These are phyloP conservation scores for Chaetomium globosum DNA, from an alignment of 2,329 filamentous ascomycete genomes.

Conservation along the genomic window DNA sequence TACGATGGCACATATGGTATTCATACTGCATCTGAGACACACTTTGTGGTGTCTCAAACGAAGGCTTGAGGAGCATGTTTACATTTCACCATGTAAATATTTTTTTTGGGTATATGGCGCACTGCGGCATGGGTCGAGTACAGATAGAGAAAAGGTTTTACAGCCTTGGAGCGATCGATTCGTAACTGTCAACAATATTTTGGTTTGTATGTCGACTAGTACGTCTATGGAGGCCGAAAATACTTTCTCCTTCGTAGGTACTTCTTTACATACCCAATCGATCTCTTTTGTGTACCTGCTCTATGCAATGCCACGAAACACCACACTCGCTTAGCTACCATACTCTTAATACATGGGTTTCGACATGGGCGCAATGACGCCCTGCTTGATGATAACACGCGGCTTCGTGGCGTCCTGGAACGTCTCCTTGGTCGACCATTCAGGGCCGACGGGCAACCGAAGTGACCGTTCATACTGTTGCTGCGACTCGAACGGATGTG, in stretches of 20 bases:
- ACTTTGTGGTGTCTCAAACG: background rate
- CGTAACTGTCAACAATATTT: background rate
- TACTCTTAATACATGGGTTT: conserved; percentile 59
- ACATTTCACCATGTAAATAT: conserved; percentile 12
- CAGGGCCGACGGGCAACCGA: conserved; percentile 82
- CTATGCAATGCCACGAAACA: conserved; percentile 13
- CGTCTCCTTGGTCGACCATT: conserved; percentile 95
- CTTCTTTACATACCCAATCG: background rate
- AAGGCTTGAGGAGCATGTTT: background rate
- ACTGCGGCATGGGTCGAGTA: conserved; percentile 15
- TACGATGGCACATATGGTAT: background rate
- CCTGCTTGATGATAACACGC: conserved; percentile 85
- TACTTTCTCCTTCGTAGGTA: background rate
- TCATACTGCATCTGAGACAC: background rate
- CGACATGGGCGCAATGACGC: conserved; percentile 83
- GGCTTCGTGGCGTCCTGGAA: conserved; percentile 91
- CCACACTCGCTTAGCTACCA: conserved; percentile 20
- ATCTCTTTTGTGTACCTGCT: conserved; percentile 20
- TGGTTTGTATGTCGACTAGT: background rate
- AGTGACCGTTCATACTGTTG: conserved; percentile 90
- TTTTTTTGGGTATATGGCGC: conserved; percentile 14
- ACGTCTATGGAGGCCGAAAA: background rate
- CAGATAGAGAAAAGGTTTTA: conserved; percentile 16
- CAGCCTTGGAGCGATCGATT: conserved; percentile 1
- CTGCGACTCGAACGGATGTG: conserved; percentile 84